Evolutionary conservation across 495 filamentous ascomycete species (phyloP).

Genomic region (Rhypophila decipiens): DNA sequence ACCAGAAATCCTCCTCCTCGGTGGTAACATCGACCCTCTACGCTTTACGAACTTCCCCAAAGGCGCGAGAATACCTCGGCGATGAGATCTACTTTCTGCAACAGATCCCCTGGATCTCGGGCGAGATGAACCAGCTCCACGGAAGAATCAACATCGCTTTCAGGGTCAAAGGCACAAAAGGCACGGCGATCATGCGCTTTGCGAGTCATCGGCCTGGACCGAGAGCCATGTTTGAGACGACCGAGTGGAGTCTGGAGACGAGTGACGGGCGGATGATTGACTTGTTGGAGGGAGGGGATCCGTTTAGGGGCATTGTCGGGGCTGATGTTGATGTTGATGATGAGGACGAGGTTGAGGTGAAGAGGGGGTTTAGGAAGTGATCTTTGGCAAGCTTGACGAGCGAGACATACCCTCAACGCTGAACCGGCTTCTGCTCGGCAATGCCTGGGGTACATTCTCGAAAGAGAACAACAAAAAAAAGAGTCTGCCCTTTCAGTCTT

Average conservation of each 20-base stretch:
- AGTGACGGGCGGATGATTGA: constrained; percentile 60
- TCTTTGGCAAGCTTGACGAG: too few species aligned
- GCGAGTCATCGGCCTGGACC: constrained; percentile 65
- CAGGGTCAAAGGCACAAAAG: constrained; percentile 76
- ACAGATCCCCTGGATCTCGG: constrained; percentile 88
- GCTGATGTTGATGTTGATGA: constrained; percentile 22
- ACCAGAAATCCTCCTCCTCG: constrained; percentile 81
- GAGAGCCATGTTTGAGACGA: constrained; percentile 67
- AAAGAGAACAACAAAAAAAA: too few species aligned
- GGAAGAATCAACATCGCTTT: constrained; percentile 85
- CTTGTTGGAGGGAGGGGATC: constrained; percentile 59
- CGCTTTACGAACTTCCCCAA: constrained; percentile 71
- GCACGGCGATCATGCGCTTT: constrained; percentile 71
- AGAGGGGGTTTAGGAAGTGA: constrained; percentile 40
- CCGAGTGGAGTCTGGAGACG: constrained; percentile 68
- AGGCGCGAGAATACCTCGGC: constrained; percentile 69
- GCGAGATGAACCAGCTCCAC: constrained; percentile 89
- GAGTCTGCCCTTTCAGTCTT: too few species aligned
- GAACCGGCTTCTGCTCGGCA: too few species aligned
- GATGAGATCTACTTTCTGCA: constrained; percentile 89
- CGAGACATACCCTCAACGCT: too few species aligned
- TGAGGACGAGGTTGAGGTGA: constrained; percentile 21
- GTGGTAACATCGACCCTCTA: constrained; percentile 84
- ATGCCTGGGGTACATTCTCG: too few species aligned
- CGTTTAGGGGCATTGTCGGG: constrained; percentile 44